Evolutionary conservation across 805 yeast genomes (phyloP).

Genomic region (Sugiyamaella boreocaroliniensis): DNA sequence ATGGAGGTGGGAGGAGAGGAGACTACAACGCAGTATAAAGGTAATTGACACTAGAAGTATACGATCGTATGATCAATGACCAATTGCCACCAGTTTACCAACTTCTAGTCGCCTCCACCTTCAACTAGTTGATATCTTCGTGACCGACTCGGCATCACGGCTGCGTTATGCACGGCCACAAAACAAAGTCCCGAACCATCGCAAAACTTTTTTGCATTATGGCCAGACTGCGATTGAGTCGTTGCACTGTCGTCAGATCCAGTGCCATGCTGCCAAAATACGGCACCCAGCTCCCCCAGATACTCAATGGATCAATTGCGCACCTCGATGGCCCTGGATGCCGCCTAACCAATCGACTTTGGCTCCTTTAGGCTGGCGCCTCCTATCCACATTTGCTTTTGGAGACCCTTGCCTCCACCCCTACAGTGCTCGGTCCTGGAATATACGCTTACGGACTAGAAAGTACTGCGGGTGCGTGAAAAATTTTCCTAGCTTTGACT

Average conservation of each 20-base stretch:
- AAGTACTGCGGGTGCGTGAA: background rate
- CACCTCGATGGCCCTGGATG: no score
- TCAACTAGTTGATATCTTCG: background rate
- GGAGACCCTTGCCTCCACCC: background rate
- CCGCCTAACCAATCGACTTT: no score
- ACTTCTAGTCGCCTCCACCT: no score
- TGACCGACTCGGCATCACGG: background rate
- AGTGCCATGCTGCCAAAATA: background rate
- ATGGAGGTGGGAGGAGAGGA: no score
- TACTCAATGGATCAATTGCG: no score
- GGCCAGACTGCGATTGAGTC: background rate
- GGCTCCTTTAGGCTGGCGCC: no score
- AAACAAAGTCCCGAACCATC: background rate
- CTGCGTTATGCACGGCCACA: background rate
- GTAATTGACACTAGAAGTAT: no score
- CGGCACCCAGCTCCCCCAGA: no score
- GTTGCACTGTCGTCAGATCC: background rate
- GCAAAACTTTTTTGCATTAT: background rate
- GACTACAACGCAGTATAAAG: no score
- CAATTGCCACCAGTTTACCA: no score
- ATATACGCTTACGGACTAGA: background rate
- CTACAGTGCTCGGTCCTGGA: background rate
- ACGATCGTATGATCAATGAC: no score
- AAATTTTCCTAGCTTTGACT: slow-evolving; percentile 8
- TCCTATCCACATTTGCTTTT: background rate